These are phyloP conservation scores for Radiomyces spectabilis DNA, from an alignment of 192 early-diverging fungal genomes.

Conservation along the genomic window DNA sequence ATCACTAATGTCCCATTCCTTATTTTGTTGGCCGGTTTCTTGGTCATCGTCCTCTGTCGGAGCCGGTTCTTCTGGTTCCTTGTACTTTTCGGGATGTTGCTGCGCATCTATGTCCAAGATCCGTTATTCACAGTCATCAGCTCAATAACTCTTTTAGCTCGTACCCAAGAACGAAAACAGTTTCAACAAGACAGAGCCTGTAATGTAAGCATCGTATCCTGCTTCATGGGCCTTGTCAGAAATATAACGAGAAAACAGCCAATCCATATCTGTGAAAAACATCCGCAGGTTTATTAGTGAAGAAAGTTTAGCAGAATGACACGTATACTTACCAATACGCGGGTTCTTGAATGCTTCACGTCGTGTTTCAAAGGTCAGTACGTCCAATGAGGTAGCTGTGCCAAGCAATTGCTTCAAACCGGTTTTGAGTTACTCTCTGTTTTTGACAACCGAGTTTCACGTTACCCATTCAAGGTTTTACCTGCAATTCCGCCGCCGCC, in stretches of 20 bases:
- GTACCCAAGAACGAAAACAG: slow-evolving; percentile 39
- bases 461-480: too few relatives aligned
- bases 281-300: too few relatives aligned
- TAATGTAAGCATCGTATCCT: slow-evolving; percentile 89
- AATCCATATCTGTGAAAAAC: slow-evolving; percentile 15
- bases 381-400: slow-evolving; percentile 10
- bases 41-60: too few relatives aligned
- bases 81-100: background rate
- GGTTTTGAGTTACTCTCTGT: too few relatives aligned
- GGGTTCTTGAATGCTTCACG: slow-evolving; percentile 16
- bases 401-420: background rate
- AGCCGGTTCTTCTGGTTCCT: too few relatives aligned
- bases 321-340: slow-evolving; percentile 34
- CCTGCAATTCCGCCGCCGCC: slow-evolving; percentile 12
- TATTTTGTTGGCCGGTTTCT: too few relatives aligned
- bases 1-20: slow-evolving; percentile 14
- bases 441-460: too few relatives aligned
- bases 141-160: background rate
- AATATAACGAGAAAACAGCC: slow-evolving; percentile 20
- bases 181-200: slow-evolving; percentile 72
- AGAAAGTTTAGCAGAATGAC: slow-evolving; percentile 21
- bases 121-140: background rate
- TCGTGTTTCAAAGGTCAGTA: slow-evolving; percentile 20
- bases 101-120: background rate
- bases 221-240: slow-evolving; percentile 75